Base-by-base conservation (phyloP, 176 grass and related monocot genomes). In the Oryza officinalis region DNA sequence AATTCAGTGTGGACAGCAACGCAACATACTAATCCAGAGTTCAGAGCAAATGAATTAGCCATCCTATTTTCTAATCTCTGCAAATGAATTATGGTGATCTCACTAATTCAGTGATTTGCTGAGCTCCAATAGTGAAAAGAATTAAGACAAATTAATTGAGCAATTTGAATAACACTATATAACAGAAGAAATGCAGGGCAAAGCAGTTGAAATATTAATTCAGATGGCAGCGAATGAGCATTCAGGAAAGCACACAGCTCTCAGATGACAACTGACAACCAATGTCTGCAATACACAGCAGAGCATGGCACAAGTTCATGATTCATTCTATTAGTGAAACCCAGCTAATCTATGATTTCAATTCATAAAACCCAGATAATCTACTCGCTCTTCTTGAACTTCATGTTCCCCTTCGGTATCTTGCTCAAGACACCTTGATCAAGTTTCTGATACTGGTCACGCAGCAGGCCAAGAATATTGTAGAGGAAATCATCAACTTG, bases 311-410 rank as follows among this genome's bases (percentile, higher is more conserved):
- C 44, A 27, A 81, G 27, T 23, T 61, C 50, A 31, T 31, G 22
- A 63, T 64, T 57, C 77, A 71, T 11, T 63, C 71, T 18, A 46
- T 61, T 22, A 9, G n/a, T n/a, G 52, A 57, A 57, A n/a, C 52
- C 52, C 52, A 22, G 52, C 52, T 57, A 57, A 22, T 57, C 18
- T 57, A n/a, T 57, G 18, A 22, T 57, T 57, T 57, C 52, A 20
- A 74, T 46, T 81, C 57, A 63, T 46, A 32, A 77, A 25, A 72
- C 40, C 40, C 72, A 67, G 26, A n/a, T 31, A 74, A 84, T 70
- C 85, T 91, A 95, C 72, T 98, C 91, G 40, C 35, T 63, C 82
- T 98, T 98, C 80, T 95, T 94, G 46, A 78, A 79, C 50, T 88
- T 91, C 72, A 88, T 49, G 74, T 87, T 93, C 69, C 88, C 88